Conservation (phyloP, 2,329 filamentous ascomycete species). For the Fusarium avenaceum region DNA sequence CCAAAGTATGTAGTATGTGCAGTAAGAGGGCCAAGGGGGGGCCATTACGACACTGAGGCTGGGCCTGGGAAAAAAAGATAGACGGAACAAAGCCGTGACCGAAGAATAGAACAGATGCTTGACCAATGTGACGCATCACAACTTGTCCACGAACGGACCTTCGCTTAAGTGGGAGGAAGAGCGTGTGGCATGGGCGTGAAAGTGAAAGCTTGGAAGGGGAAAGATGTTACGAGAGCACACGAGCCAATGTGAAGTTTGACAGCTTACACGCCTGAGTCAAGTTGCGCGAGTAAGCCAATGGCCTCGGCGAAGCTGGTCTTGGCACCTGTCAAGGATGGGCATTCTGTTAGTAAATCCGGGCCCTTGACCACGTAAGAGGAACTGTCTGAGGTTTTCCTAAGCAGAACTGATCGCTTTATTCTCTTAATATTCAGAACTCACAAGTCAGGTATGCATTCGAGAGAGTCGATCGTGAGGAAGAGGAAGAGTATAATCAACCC, state of each 20-base stretch:
- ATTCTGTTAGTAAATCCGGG: slow-evolving; percentile 47
- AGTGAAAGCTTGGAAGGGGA: slow-evolving; percentile 23
- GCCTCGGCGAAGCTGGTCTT: slow-evolving; percentile 31
- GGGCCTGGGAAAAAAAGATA: slow-evolving; percentile 5
- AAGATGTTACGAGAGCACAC: background rate
- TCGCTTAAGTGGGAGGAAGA: slow-evolving; percentile 23
- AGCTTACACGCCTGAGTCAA: slow-evolving; percentile 34
- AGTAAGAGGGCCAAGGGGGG: slow-evolving; percentile 22
- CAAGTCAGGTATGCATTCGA: background rate
- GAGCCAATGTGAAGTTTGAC: slow-evolving; percentile 37
- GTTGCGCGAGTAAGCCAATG: slow-evolving; percentile 21
- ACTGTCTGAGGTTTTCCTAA: slow-evolving; percentile 18
- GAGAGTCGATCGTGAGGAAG: background rate
- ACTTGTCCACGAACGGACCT: slow-evolving; percentile 21
- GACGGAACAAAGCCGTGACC: slow-evolving; percentile 27
- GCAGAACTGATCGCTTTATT: background rate
- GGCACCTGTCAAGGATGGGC: slow-evolving; percentile 38
- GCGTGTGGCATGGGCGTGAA: slow-evolving; percentile 10
- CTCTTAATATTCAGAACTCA: background rate
- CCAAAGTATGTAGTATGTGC: slow-evolving; percentile 33
- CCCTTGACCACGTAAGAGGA: slow-evolving; percentile 46
- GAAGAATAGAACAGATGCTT: slow-evolving; percentile 8
- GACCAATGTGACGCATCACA: slow-evolving; percentile 46
- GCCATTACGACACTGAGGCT: slow-evolving; percentile 31
- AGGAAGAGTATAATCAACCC: slow-evolving; percentile 23